Evolutionary conservation across 345 rosid genomes (phyloP), one percentile per base, ranked within the genome.

Genomic region (Ricinus communis): DNA sequence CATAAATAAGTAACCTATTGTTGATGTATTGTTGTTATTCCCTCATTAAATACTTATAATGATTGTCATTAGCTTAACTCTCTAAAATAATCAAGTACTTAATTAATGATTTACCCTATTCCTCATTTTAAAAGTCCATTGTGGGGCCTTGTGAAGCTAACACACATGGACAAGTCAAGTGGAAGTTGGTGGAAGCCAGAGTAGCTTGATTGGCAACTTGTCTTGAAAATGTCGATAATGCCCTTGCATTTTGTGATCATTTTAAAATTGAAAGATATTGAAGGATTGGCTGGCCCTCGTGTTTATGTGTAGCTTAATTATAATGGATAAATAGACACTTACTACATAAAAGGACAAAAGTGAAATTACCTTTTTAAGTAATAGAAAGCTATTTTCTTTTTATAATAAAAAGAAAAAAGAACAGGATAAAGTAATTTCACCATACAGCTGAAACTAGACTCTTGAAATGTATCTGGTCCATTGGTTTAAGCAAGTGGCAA

Each of bases 131-230:
- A 28, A 21, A 4, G 24, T 10, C 8, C 28, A 19, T 8, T 49
- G 56, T 31, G 53, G 59, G 33, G 21, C 19, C 58, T 11, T 6
- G 15, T 18, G 18, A 31, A 19, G 15, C 5, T 38, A n/a, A 9
- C 43, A 50, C 40, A 33, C 31, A 27, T 51, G 21, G 47, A 33
- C 59, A 8, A 6, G 47, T 22, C 59, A 6, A 33, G 30, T 21
- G 7, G 49, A 52, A 22, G 16, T 22, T 50, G 50, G 59, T 67
- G 60, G 71, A 53, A 30, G 71, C 50, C 36, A 53, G 36, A 4
- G n/a, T 22, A 21, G 15, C 22, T 24, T 15, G 40, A 45, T 25
- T 14, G 67, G 24, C 36, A 63, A 25, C 5, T 8, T 43, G 14
- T 43, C 6, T 12, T 3, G 4, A n/a, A 46, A 58, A 45, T n/a